Base-by-base conservation (phyloP, 352 stramenopile species). In the Hyaloperonospora brassicae region DNA sequence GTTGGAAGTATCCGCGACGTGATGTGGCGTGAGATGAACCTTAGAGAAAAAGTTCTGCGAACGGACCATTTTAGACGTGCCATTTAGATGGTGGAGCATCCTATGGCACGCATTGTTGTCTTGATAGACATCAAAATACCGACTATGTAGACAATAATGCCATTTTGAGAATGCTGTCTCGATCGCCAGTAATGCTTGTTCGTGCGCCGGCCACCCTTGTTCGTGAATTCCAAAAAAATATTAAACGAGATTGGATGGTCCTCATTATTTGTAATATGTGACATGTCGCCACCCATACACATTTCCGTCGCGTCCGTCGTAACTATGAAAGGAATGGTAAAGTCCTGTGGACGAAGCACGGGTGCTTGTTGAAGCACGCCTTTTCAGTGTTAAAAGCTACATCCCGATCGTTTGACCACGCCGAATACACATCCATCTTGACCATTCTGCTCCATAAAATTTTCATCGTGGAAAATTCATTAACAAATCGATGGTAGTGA, bases 401-500 rank as follows among this genome's bases (percentile, higher is more conserved):
- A 7, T 21, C 43, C 24, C 66, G 55, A 9, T 51, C 41, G 9
- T 5, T 1, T 23, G 24, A 49, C 62, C 55, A 72, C 2, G 1
- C 27, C 58, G 55, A 71, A 0, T 21, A 21, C 4, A 63, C 47
- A 11, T 66, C 58, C 43, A 5, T 72, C 64, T 43, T 23, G 68
- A 39, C 12, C 36, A 13, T 50, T 52, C 53, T 6, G 3, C 36
- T 42, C 66, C 44, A 21, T 56, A 11, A 56, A 7, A 72, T 13
- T 3, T 30, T 59, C 31, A 66, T 21, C 22, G 27, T 12, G 1
- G 55, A 55, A 44, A 52, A 72, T 9, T 62, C 41, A 45, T n/a
- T 45, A 34, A 70, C 70, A 44, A 70, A 70, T 1, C 56, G 63
- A 13, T 56, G 56, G 50, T 68, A 72, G 27, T 67, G 71, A 10